These are phyloP conservation scores for Pichia eremophila DNA, from an alignment of 805 yeast genomes.

Conservation along the genomic window DNA sequence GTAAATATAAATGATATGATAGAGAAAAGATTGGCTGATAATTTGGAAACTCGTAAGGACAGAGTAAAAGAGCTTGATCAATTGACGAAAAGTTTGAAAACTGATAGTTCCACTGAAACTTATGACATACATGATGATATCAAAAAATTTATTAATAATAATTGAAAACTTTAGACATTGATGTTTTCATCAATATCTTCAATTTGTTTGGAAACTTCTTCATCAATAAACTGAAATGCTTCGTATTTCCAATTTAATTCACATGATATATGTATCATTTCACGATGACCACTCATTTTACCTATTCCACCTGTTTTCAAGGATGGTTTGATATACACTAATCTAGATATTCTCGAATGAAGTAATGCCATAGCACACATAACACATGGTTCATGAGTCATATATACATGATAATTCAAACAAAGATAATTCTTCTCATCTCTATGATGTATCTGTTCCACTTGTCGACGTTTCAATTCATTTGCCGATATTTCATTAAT, in stretches of 20 bases:
- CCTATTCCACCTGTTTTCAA: constrained; percentile 45
- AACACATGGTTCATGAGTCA: constrained; percentile 92
- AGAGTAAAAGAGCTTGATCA: too few relatives aligned
- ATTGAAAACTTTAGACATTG: constrained; percentile 11
- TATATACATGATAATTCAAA: constrained; percentile 64
- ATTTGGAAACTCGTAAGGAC: too few relatives aligned
- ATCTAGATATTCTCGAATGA: constrained; percentile 72
- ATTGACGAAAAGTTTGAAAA: too few relatives aligned
- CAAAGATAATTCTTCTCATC: constrained; percentile 50
- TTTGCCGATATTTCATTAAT: constrained; percentile 51
- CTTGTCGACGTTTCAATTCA: constrained; percentile 36
- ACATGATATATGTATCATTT: constrained; percentile 65
- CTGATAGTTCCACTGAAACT: too few relatives aligned
- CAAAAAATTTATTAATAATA: not conserved
- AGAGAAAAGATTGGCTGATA: constrained; percentile 5
- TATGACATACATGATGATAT: not conserved
- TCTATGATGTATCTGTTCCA: constrained; percentile 1
- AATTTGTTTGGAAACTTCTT: constrained; percentile 2
- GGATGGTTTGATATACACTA: constrained; percentile 49
- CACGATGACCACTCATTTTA: constrained; percentile 51
- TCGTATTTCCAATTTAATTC: constrained; percentile 84
- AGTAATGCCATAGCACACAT: constrained; percentile 96
- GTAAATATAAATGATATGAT: constrained; percentile 21
- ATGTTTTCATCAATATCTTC: constrained; percentile 13
- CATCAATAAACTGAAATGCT: constrained; percentile 16